Evolutionary conservation across 2,329 filamentous ascomycete species (phyloP).

Genomic region (Colletotrichum liriopes): DNA sequence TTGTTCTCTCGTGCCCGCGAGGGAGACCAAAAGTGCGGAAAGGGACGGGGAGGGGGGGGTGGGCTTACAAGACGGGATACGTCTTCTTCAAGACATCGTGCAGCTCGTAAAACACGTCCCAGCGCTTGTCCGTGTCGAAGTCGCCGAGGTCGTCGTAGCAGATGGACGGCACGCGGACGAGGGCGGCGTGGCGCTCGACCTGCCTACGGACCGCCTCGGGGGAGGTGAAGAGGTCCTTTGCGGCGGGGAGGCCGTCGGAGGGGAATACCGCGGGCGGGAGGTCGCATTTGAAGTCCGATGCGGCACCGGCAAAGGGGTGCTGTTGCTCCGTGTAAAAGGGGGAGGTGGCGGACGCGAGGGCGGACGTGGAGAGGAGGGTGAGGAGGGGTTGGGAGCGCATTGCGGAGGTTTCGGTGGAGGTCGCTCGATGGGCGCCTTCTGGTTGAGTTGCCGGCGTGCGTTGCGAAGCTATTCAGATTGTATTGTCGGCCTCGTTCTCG

Average conservation of each 20-base stretch:
- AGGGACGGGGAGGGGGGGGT: slow-evolving; percentile 17
- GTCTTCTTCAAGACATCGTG: slow-evolving; percentile 63
- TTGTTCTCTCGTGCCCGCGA: background rate
- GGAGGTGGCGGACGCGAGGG: slow-evolving; percentile 5
- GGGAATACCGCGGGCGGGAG: slow-evolving; percentile 54
- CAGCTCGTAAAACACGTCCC: slow-evolving; percentile 68
- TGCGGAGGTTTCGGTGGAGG: background rate
- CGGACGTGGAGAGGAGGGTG: slow-evolving; percentile 9
- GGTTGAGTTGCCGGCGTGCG: background rate
- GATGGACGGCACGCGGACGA: slow-evolving; percentile 69
- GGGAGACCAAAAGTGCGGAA: background rate
- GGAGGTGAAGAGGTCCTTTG: slow-evolving; percentile 51
- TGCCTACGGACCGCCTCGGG: slow-evolving; percentile 56
- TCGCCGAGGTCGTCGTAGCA: slow-evolving; percentile 71
- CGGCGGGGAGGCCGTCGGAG: slow-evolving; percentile 52
- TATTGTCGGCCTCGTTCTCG: background rate
- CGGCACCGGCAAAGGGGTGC: background rate
- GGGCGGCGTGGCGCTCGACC: slow-evolving; percentile 65
- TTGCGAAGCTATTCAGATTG: background rate
- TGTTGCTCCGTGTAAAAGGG: background rate
- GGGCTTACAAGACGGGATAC: slow-evolving; percentile 65
- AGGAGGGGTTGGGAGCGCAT: slow-evolving; percentile 28
- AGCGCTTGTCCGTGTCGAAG: slow-evolving; percentile 68
- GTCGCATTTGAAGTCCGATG: slow-evolving; percentile 50
- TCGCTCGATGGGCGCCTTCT: background rate